Percentiles rank a stretch among this genome's conserved stretches.
These are phyloP conservation scores for Paratrypanosoma confusum DNA, from an alignment of 208 protist species.

Conservation along the genomic window DNA sequence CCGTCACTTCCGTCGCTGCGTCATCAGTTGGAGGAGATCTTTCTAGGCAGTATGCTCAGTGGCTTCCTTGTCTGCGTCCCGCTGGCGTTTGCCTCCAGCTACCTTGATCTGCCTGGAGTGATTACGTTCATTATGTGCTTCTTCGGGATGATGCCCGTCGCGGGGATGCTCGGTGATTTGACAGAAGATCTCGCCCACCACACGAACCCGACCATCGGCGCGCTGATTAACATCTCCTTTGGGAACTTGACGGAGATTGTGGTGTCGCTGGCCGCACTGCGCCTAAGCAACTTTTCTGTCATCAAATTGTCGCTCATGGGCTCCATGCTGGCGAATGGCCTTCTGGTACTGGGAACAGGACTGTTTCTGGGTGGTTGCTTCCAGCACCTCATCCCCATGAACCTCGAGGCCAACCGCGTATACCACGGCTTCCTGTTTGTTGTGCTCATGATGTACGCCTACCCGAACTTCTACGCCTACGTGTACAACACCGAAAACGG, in stretches of 20 bases:
- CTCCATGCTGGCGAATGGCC: background rate
- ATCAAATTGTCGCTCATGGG: background rate
- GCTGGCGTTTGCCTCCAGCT: background rate
- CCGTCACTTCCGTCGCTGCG: too few relatives aligned
- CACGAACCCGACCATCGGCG: constrained; percentile 5
- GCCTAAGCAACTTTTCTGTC: background rate
- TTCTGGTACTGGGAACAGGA: background rate
- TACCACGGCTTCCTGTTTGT: background rate
- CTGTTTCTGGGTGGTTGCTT: background rate
- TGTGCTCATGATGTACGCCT: background rate
- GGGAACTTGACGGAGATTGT: constrained; percentile 4
- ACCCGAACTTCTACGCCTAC: background rate
- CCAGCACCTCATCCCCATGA: background rate
- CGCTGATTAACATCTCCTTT: constrained; percentile 23
- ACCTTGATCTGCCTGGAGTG: background rate
- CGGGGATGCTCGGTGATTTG: constrained; percentile 7
- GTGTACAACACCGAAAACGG: background rate
- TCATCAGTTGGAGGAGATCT: background rate
- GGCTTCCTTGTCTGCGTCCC: background rate
- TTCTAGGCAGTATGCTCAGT: background rate
- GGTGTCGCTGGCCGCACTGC: constrained; percentile 1
- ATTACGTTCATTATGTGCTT: constrained; percentile 1
- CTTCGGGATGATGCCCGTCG: constrained; percentile 7
- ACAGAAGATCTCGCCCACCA: constrained; percentile 21
- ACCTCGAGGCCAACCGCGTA: background rate